Evolutionary conservation across 495 filamentous ascomycete species (phyloP), one percentile per base, ranked within the genome.

Genomic region (Tuber aestivum): DNA sequence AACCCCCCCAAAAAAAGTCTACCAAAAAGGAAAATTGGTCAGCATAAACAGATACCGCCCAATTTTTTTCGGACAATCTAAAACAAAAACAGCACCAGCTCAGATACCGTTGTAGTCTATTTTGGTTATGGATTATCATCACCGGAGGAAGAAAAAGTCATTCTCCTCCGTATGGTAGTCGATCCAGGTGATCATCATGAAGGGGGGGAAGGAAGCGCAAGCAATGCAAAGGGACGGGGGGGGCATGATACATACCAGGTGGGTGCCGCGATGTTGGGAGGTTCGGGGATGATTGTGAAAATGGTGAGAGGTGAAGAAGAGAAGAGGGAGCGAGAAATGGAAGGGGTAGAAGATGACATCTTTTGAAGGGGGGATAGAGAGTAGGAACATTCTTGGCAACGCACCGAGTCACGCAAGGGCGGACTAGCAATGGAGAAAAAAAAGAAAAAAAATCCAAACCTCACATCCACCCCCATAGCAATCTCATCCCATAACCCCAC

Each of bases 101-200:
- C 56, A 61, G 56, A 61, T 61, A 61, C 56, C 56, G 56, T 65
- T 65, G 56, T 65, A 65, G 56, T 65, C 56, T 65, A 65, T 65
- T 65, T 61, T 65, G 56, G 56, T 65, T 32, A 32, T 32, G 56
- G 27, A 65, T 65, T 65, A 65, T 65, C 56, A 65, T 65, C 56
- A 65, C 56, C n/a, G 32, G 27, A 65, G 56, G 56, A 65, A 65
- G 56, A 65, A 65, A 65, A 65, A 65, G n/a, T 65, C 56, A 65
- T 65, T 65, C 56, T 4, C 56, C 56, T 65, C 56, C 32, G 27
- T 65, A 65, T 65, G 56, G 56, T 65, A 32, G 56, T 65, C 56
- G 56, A 65, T 65, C 56, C 48, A 56, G 56, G 56, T 16, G 56
- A 32, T 65, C 56, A 65, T 65, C 56, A 65, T 65, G 27, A 27